phyloP scores from a whole-genome alignment of 306 rosid species.

The Rubus parviflorus region DNA sequence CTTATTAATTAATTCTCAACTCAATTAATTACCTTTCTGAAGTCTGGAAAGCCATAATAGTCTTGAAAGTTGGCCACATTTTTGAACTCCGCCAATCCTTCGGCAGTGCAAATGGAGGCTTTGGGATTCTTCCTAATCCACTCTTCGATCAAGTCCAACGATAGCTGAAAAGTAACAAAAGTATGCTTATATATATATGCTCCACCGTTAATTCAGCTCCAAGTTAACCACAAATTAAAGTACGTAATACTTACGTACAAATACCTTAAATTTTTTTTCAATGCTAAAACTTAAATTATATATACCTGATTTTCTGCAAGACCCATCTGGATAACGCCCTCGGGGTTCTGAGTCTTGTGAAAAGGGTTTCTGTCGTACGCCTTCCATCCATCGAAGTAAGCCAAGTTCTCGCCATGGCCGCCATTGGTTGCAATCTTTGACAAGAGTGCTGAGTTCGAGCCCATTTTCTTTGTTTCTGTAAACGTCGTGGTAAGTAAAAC shows the following conservation, averaged over 20 bases:
- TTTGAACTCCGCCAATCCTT: slow-evolving; percentile 64
- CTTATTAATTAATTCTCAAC: not conserved
- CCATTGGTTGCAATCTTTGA: slow-evolving; percentile 77
- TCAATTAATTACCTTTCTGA: slow-evolving; percentile 50
- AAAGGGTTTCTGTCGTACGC: slow-evolving; percentile 79
- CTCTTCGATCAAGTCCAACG: slow-evolving; percentile 54
- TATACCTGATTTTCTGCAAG: slow-evolving; percentile 90
- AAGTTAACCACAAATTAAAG: not conserved
- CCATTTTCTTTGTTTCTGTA: slow-evolving; percentile 11
- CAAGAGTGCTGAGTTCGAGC: slow-evolving; percentile 22
- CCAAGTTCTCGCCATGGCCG: slow-evolving; percentile 74
- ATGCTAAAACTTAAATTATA: not conserved
- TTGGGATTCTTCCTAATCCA: slow-evolving; percentile 71
- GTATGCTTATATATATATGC: not conserved
- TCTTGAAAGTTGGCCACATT: slow-evolving; percentile 76
- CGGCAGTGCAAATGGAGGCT: slow-evolving; percentile 78
- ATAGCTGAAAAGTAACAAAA: slow-evolving; percentile 42
- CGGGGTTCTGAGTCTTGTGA: slow-evolving; percentile 57
- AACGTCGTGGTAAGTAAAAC: not conserved
- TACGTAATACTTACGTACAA: not conserved
- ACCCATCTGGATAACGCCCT: slow-evolving; percentile 92
- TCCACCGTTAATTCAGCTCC: not conserved
- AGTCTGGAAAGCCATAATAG: slow-evolving; percentile 76
- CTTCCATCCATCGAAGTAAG: slow-evolving; percentile 89
- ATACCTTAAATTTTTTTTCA: not conserved